Evolutionary conservation across 331 rosid species (phyloP).

Genomic region (Quercus lobata): DNA sequence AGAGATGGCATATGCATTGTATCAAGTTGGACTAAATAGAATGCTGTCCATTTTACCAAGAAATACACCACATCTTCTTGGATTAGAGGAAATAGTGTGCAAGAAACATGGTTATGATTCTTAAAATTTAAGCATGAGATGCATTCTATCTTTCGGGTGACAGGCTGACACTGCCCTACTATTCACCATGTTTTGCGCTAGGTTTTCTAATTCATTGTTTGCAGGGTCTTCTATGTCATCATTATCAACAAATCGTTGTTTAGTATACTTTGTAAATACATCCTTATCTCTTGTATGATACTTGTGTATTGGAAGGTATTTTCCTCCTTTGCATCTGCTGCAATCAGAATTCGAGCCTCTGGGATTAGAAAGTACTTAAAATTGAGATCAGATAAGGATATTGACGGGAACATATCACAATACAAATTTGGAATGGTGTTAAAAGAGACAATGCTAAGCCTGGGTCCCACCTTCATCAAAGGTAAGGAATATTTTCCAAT

Average conservation of each 20-base stretch:
- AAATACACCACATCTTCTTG: not conserved
- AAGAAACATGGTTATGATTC: not conserved
- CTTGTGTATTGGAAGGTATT: slow-evolving; percentile 57
- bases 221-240: not conserved
- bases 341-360: slow-evolving; percentile 63
- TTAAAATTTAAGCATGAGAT: not conserved
- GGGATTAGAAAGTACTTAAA: slow-evolving; percentile 43
- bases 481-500: slow-evolving; percentile 45
- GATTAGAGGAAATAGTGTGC: not conserved
- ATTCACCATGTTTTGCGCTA: not conserved
- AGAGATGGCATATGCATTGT: not conserved
- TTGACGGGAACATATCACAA: slow-evolving; percentile 48
- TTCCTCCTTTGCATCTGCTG: slow-evolving; percentile 74
- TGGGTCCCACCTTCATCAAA: slow-evolving; percentile 96
- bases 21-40: not conserved
- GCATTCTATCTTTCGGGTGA: not conserved
- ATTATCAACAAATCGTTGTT: slow-evolving; percentile 2
- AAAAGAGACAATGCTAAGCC: slow-evolving; percentile 81
- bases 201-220: not conserved
- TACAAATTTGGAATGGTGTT: slow-evolving; percentile 71
- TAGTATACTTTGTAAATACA: slow-evolving; percentile 10
- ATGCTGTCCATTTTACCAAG: not conserved
- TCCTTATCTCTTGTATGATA: slow-evolving; percentile 20
- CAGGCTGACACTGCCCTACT: not conserved
- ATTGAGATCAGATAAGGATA: slow-evolving; percentile 31